Evolutionary conservation across 768 basidiomycete genomes (phyloP), one percentile per base, ranked within the genome.

Genomic region (Russula earlei): DNA sequence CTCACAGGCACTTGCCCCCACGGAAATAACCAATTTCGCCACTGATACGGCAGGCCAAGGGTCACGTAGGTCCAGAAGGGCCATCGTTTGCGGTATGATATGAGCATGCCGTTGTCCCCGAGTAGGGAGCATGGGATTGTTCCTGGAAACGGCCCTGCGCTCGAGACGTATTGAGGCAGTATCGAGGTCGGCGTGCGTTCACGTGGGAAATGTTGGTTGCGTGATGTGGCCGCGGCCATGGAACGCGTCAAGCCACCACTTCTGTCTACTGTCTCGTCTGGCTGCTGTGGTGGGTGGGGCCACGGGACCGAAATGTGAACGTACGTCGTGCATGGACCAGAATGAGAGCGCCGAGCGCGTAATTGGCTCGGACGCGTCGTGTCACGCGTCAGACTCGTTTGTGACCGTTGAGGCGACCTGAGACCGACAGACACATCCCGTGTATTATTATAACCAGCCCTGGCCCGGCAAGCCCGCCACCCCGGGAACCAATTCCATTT

Each of bases 351-450:
- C 44, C 27, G 22, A 37, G 25, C 52, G 29, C 20, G 40, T 51
- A 12, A 36, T 9, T 15, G 24, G n/a, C n/a, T n/a, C n/a, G n/a
- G 51, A 58, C 56, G 56, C 56, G 56, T 58, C 56, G 5, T 56
- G 54, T 56, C 58, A 57, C 58, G 54, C 49, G 58, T 59, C 55
- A 27, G 2, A 19, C 54, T 44, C 33, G 20, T 50, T 59, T 57
- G 58, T 59, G 58, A 59, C 58, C 20, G 58, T 59, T 56, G 54
- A 50, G 58, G 48, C 48, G 33, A 27, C 15, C 17, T 24, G 46
- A 58, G 51, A 31, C 49, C 44, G 29, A 31, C n/a, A 42, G 33
- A 36, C 41, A 1, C 48, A 9, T n/a, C 42, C 11, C 49, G 29
- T 17, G 29, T 24, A 51, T 24, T 37, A 14, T n/a, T n/a, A n/a